Conservation (phyloP, 2,329 filamentous ascomycete genomes). For the Penicillium occitanis region DNA sequence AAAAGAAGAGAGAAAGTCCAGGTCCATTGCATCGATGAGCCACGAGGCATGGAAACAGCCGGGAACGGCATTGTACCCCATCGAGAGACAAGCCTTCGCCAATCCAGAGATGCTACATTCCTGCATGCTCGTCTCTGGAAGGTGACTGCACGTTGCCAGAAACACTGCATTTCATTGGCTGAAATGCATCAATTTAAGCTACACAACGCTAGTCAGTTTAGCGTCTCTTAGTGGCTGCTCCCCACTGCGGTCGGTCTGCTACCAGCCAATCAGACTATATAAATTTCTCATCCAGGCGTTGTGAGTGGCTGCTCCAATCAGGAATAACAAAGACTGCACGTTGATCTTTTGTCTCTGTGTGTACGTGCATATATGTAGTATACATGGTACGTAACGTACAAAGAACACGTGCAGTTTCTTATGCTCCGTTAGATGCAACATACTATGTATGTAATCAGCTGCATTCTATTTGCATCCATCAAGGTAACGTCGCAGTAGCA, state of each 20-base stretch:
- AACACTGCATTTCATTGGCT: constrained; percentile 14
- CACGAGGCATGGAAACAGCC: constrained; percentile 5
- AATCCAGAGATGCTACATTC: background rate
- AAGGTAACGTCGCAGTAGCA: background rate
- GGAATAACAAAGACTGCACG: background rate
- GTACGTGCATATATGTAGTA: too few relatives aligned
- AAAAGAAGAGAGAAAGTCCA: background rate
- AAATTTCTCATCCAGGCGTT: constrained; percentile 5
- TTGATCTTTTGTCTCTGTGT: background rate
- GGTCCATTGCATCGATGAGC: background rate
- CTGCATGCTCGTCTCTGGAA: background rate
- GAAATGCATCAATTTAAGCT: background rate
- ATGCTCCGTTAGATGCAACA: background rate
- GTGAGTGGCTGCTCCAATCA: constrained; percentile 10
- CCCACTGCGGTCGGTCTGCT: background rate
- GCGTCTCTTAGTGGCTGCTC: background rate
- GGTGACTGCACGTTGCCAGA: constrained; percentile 18
- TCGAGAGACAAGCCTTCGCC: constrained; percentile 2
- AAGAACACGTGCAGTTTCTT: background rate
- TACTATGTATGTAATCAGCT: background rate
- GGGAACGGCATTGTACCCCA: background rate
- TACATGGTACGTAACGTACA: too few relatives aligned
- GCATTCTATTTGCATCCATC: background rate
- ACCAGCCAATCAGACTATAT: background rate
- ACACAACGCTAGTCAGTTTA: background rate